phyloP scores from a whole-genome alignment of 73 alveolate genomes.

The Halteria grandinella region DNA sequence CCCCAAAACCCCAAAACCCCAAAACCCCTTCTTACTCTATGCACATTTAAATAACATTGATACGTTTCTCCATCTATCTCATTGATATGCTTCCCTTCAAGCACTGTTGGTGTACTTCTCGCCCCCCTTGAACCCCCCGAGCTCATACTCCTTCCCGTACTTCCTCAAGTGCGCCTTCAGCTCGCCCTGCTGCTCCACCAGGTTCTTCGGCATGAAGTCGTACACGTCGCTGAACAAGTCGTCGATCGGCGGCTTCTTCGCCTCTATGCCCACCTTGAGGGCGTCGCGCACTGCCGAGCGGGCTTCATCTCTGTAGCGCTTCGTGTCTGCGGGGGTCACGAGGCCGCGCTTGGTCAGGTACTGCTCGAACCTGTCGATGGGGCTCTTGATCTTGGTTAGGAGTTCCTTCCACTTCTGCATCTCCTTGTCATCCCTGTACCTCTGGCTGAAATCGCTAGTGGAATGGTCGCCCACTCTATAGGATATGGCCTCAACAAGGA shows the following conservation, averaged over 20 bases:
- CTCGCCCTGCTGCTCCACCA: constrained; percentile 65
- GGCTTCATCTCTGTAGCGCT: constrained; percentile 40
- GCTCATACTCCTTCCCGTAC: constrained; percentile 74
- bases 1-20: too few species aligned
- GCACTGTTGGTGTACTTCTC: not conserved
- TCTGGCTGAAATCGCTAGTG: constrained; percentile 87
- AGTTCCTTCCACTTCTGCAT: constrained; percentile 77
- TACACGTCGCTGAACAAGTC: constrained; percentile 81
- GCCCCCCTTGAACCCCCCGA: constrained; percentile 27
- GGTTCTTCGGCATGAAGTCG: constrained; percentile 72
- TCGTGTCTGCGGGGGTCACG: constrained; percentile 37
- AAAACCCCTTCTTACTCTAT: too few species aligned
- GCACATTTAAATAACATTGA: too few species aligned
- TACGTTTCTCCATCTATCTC: too few species aligned
- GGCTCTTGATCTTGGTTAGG: constrained; percentile 48
- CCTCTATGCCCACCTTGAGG: constrained; percentile 55
- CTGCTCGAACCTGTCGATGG: constrained; percentile 59
- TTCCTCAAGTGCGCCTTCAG: constrained; percentile 69
- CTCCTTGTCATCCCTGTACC: constrained; percentile 81
- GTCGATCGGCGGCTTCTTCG: constrained; percentile 56
- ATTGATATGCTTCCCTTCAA: too few species aligned
- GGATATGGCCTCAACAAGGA: constrained; percentile 90
- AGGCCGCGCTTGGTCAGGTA: constrained; percentile 38
- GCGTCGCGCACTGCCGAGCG: constrained; percentile 60
- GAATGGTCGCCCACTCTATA: constrained; percentile 97